Evolutionary conservation across 352 stramenopile genomes (phyloP).

Genomic region (Globisporangium sylvaticum): DNA sequence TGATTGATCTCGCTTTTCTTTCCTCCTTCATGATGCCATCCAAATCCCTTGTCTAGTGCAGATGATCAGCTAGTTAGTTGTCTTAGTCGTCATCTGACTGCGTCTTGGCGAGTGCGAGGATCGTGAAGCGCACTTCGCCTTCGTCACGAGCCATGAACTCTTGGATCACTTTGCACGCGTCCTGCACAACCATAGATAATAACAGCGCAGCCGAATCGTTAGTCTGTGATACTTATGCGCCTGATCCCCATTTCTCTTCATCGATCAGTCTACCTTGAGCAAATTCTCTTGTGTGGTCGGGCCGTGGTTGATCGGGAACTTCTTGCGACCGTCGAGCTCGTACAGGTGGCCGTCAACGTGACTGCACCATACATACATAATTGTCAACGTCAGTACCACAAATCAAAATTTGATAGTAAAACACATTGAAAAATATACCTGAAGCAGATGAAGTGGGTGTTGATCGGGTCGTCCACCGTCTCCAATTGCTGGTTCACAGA

Average conservation of each 20-base stretch:
- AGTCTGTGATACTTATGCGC: background rate
- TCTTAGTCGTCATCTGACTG: conserved; percentile 25
- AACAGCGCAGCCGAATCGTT: background rate
- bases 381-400: background rate
- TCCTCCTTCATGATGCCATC: background rate
- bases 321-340: conserved; percentile 95
- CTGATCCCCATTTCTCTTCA: background rate
- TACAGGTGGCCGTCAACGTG: conserved; percentile 91
- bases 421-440: conserved; percentile 35
- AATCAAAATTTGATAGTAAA: background rate
- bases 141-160: conserved; percentile 94
- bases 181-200: conserved; percentile 22
- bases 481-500: conserved; percentile 91
- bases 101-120: conserved; percentile 88
- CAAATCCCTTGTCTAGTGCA: background rate
- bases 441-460: conserved; percentile 97
- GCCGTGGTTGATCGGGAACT: conserved; percentile 92
- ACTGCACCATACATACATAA: conserved; percentile 21
- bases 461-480: conserved; percentile 89
- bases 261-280: conserved; percentile 52
- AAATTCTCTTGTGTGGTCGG: conserved; percentile 80
- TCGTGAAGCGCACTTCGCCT: conserved; percentile 93
- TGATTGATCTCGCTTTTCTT: background rate
- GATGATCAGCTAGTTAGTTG: conserved; percentile 13
- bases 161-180: conserved; percentile 89